phyloP scores from a whole-genome alignment of 202 grass and related monocot species.

The Eragrostis tef region DNA sequence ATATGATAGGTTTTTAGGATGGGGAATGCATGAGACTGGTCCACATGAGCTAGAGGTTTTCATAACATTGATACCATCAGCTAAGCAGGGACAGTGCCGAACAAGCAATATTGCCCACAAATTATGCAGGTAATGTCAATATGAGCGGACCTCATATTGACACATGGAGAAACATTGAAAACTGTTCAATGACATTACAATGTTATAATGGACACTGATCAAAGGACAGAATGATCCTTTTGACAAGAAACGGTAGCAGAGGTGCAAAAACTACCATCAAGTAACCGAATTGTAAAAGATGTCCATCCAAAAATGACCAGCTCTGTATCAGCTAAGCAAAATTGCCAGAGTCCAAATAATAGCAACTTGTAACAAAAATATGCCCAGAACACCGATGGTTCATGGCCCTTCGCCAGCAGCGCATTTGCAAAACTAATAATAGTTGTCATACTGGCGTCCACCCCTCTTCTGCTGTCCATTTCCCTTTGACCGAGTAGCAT shows the following conservation, averaged over 20 bases:
- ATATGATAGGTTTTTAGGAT: background rate
- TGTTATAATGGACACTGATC: background rate
- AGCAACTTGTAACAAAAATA: slow-evolving; percentile 59
- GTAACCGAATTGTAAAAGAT: slow-evolving; percentile 46
- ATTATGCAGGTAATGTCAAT: background rate
- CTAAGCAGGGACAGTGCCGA: background rate
- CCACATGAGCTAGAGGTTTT: background rate
- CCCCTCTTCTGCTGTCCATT: slow-evolving; percentile 53
- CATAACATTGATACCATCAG: background rate
- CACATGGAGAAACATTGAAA: background rate
- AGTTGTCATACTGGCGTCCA: slow-evolving; percentile 55
- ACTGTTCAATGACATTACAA: background rate
- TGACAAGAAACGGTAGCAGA: background rate
- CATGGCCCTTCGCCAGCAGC: slow-evolving; percentile 37
- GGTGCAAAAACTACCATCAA: slow-evolving; percentile 42
- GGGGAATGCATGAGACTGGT: too few relatives aligned
- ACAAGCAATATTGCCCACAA: background rate
- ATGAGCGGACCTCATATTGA: background rate
- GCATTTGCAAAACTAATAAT: slow-evolving; percentile 32
- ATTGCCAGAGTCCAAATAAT: slow-evolving; percentile 43
- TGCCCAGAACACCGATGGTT: slow-evolving; percentile 36
- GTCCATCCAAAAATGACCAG: slow-evolving; percentile 44
- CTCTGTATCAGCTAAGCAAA: slow-evolving; percentile 39
- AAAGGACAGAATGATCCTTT: background rate
- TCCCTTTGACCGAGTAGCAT: slow-evolving; percentile 47